Evolutionary conservation across 2,329 filamentous ascomycete species (phyloP).

Genomic region (Penicillium rolfsii): DNA sequence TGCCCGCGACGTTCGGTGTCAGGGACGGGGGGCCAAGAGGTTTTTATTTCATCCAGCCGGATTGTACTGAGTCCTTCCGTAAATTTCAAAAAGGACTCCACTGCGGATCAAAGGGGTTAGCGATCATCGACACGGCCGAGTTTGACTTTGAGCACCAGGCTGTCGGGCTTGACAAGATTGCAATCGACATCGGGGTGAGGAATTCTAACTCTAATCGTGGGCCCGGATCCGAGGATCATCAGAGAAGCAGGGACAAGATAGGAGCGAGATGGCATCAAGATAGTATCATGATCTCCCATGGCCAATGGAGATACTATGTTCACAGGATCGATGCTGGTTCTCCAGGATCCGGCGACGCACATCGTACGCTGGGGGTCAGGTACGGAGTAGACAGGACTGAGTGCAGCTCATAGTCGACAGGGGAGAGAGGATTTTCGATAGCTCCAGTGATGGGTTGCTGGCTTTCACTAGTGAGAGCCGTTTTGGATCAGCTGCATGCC

Average conservation of each 20-base stretch:
- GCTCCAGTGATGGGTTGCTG: background rate
- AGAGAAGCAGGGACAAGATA: background rate
- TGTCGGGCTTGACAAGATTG: constrained; percentile 4
- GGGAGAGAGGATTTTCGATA: background rate
- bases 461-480: background rate
- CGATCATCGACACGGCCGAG: constrained; percentile 8
- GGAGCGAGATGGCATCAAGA: background rate
- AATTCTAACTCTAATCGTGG: background rate
- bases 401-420: background rate
- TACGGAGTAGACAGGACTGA: background rate
- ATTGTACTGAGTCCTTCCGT: background rate
- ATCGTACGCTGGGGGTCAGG: too few relatives aligned
- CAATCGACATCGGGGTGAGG: background rate
- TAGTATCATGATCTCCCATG: background rate
- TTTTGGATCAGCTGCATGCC: constrained; percentile 2
- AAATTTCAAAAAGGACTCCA: background rate
- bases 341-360: background rate
- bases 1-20: too few relatives aligned
- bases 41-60: background rate
- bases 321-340: background rate
- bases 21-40: background rate
- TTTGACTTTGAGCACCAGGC: constrained; percentile 8
- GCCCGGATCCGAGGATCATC: background rate
- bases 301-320: background rate
- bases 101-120: constrained; percentile 12